Conservation (phyloP, 2,329 filamentous ascomycete genomes). For the Calonectria pseudoturangicola region DNA sequence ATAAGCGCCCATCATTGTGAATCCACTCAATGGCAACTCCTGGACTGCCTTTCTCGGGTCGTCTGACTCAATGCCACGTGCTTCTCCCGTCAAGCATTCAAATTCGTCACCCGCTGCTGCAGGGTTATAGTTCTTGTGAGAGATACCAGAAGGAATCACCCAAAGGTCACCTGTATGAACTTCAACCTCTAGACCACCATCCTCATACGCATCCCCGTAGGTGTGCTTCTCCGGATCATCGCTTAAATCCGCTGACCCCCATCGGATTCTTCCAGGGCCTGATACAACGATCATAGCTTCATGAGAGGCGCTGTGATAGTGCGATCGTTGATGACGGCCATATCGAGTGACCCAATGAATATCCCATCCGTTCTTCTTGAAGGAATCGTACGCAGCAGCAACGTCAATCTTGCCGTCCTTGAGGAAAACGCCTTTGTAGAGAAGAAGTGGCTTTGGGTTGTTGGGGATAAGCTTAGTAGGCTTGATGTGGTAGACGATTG, state of each 20-base stretch:
- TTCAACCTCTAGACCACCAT: neutral
- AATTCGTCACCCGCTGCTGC: neutral
- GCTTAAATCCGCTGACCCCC: neutral
- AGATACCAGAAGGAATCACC: neutral
- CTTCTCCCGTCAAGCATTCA: neutral
- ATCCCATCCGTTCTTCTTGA: conserved; percentile 1
- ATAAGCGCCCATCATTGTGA: conserved; percentile 12
- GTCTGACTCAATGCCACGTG: neutral
- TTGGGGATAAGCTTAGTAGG: conserved; percentile 10
- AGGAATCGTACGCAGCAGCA: neutral
- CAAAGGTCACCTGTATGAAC: neutral
- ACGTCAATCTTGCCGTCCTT: conserved; percentile 1
- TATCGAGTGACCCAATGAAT: conserved; percentile 9
- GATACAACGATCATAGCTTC: conserved; percentile 15
- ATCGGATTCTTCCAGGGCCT: conserved; percentile 3
- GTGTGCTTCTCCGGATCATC: neutral
- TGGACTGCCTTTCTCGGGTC: neutral
- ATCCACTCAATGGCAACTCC: neutral
- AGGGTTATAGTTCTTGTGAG: conserved; percentile 13
- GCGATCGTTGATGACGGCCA: neutral
- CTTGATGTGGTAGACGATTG: conserved; percentile 7
- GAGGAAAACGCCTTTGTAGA: conserved; percentile 7
- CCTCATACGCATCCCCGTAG: neutral
- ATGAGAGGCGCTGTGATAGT: neutral
- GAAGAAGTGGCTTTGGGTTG: conserved; percentile 1